Evolutionary conservation across 73 alveolate genomes (phyloP).

Genomic region (Symbiodinium natans): DNA sequence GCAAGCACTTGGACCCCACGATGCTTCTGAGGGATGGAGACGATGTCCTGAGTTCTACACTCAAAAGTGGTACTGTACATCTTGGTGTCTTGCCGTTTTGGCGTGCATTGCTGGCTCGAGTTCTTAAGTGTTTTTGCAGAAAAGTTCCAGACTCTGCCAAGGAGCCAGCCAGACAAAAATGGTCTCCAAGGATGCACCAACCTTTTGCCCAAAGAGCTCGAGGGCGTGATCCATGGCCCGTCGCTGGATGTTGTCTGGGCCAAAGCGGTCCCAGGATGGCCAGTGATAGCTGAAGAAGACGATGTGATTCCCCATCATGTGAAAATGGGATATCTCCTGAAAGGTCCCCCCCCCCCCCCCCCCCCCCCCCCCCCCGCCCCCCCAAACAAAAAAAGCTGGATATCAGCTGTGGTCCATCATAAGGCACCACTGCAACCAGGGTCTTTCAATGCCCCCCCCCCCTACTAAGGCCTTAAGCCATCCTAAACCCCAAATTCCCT

Average conservation of each 20-base stretch:
- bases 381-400: not conserved
- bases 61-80: not conserved
- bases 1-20: conserved; percentile 71
- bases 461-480: too few species aligned
- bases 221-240: conserved; percentile 54
- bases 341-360: not conserved
- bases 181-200: not conserved
- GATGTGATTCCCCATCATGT: conserved; percentile 62
- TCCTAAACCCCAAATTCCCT: too few species aligned
- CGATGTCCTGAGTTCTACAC: conserved; percentile 21
- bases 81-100: not conserved
- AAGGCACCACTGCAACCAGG: too few species aligned
- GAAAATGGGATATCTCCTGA: conserved; percentile 54
- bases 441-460: too few species aligned
- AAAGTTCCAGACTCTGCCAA: not conserved
- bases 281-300: conserved; percentile 90
- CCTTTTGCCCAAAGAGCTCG: not conserved
- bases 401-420: not conserved
- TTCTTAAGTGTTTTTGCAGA: not conserved
- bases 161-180: not conserved
- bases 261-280: conserved; percentile 49
- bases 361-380: too few species aligned
- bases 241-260: conserved; percentile 46
- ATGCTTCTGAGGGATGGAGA: conserved; percentile 74
- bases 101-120: too few species aligned